These are phyloP conservation scores for Candida qinlingensis DNA, from an alignment of 805 yeast genomes.

Conservation along the genomic window DNA sequence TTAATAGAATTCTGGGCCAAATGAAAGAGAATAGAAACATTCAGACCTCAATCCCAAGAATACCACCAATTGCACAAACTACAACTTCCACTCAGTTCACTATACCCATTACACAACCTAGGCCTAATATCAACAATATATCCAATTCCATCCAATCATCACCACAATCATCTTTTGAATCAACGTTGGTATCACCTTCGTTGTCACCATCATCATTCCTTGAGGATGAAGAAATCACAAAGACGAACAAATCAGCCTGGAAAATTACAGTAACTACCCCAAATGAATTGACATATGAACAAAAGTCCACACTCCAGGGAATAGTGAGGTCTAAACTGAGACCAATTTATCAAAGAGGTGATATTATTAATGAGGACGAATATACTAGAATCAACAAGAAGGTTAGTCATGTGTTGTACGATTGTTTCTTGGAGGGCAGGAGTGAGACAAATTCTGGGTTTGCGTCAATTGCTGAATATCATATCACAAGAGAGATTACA, in stretches of 20 bases:
- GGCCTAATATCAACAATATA: too few species aligned
- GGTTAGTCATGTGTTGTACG: slow-evolving; percentile 57
- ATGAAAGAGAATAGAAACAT: slow-evolving; percentile 14
- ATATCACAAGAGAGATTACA: slow-evolving; percentile 8
- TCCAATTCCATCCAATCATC: slow-evolving; percentile 5
- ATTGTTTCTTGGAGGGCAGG: slow-evolving; percentile 21
- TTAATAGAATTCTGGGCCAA: slow-evolving; percentile 15
- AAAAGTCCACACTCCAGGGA: slow-evolving; percentile 53
- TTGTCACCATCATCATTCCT: slow-evolving; percentile 10
- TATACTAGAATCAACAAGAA: slow-evolving; percentile 59
- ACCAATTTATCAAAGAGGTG: slow-evolving; percentile 38
- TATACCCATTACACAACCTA: too few species aligned
- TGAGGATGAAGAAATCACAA: background rate
- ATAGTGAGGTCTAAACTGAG: slow-evolving; percentile 49
- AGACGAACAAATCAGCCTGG: slow-evolving; percentile 7
- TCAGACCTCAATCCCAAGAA: background rate
- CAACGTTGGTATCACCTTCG: slow-evolving; percentile 8
- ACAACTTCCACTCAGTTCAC: too few species aligned
- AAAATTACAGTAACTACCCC: slow-evolving; percentile 6
- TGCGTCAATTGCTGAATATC: slow-evolving; percentile 17
- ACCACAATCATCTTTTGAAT: slow-evolving; percentile 5
- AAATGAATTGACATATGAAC: slow-evolving; percentile 27
- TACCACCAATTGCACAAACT: too few species aligned
- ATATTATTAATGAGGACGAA: slow-evolving; percentile 29
- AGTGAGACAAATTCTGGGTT: slow-evolving; percentile 6